Evolutionary conservation across 306 rosid species (phyloP), one percentile per base, ranked within the genome.

Genomic region (Pyrus pyrifolia): DNA sequence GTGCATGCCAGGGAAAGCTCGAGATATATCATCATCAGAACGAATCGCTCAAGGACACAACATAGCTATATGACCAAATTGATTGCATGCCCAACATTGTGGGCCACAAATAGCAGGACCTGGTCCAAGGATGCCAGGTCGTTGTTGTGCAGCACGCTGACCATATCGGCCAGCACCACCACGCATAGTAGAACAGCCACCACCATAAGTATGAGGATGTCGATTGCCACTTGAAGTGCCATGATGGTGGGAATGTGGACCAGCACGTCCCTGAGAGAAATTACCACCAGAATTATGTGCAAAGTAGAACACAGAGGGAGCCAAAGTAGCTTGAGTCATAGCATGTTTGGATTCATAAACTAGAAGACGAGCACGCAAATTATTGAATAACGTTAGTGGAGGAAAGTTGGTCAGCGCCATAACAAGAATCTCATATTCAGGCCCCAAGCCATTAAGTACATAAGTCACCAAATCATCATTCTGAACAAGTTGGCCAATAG

Each of bases 231-330:
- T 21, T 3, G 51, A 45, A 12, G 17, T 2, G 1, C 58, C 19
- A 6, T 10, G 4, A 1, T 3, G 53, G 17, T 1, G 5, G 0
- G 3, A 14, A 1, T 1, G 1, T 0, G 0, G 17, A 11, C 4
- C 4, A 3, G 0, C 53, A 49, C 6, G 18, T 3, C 6, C 18
- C 1, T 52, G 8, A 52, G 8, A 52, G 5, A 15, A 1, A 18
- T 21, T 8, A 52, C 3, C 1, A 52, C 11, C 0, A 52, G 3
- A 52, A 2, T 1, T 6, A 52, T 0, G 3, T 2, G 3, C 3
- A 0, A 3, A 15, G 19, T 49, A 15, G 18, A 15, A 4, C 6
- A 10, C 6, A 4, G 58, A 9, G 1, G 10, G 19, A 19, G 58
- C 2, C 3, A 2, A 15, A 6, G 22, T 1, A 15, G 9, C n/a